These are phyloP conservation scores for Annulohypoxylon truncatum DNA, from an alignment of 2,329 filamentous ascomycete species.

Conservation along the genomic window DNA sequence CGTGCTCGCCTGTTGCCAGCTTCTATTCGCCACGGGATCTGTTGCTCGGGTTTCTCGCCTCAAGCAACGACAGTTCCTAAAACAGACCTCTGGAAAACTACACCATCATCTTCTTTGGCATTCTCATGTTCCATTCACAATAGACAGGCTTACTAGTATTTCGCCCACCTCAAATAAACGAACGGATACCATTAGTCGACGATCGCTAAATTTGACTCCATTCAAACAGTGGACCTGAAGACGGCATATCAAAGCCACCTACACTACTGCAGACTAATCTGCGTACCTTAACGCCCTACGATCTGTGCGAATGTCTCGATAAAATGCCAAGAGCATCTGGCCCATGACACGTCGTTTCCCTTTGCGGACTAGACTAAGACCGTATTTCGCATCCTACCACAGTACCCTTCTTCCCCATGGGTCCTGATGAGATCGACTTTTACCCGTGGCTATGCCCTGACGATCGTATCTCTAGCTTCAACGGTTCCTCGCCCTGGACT, in stretches of 20 bases:
- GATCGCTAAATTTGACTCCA: conserved; percentile 10
- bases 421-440: conserved; percentile 14
- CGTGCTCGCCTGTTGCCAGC: conserved; percentile 8
- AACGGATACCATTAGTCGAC: conserved; percentile 6
- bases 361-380: conserved; percentile 25
- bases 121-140: conserved; percentile 7
- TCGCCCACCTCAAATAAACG: neutral
- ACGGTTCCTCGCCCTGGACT: conserved; percentile 23
- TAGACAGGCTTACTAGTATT: conserved; percentile 12
- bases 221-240: conserved; percentile 11
- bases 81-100: conserved; percentile 1
- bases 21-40: conserved; percentile 17
- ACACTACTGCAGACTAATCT: conserved; percentile 12
- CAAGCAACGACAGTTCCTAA: neutral
- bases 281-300: conserved; percentile 2
- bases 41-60: neutral
- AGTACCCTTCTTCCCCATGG: conserved; percentile 20
- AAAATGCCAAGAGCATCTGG: conserved; percentile 30
- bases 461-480: conserved; percentile 25
- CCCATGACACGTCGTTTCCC: conserved; percentile 30
- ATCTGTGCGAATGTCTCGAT: neutral
- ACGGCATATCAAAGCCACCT: conserved; percentile 25
- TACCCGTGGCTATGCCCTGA: conserved; percentile 30
- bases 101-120: neutral
- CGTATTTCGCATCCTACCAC: conserved; percentile 28